Evolutionary conservation across 495 filamentous ascomycete genomes (phyloP).

Genomic region (Neurospora intermedia): DNA sequence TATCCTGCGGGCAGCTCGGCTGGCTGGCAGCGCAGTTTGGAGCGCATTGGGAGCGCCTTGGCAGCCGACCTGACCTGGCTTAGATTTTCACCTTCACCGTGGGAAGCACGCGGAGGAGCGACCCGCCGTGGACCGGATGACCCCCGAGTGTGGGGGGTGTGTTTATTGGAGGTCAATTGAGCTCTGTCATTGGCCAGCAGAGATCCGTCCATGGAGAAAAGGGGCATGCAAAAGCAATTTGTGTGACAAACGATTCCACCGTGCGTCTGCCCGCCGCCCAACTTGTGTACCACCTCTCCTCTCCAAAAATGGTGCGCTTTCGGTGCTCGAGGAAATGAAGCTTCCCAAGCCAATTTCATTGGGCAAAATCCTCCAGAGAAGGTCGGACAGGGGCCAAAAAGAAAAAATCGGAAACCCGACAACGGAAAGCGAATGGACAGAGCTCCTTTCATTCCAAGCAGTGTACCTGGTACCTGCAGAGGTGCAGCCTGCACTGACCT

Average conservation of each 20-base stretch:
- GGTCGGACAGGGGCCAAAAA: constrained; percentile 11
- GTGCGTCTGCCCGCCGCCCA: neutral
- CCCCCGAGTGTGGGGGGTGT: neutral
- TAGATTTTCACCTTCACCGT: neutral
- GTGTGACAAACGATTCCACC: neutral
- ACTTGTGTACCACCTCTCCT: neutral
- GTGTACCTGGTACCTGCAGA: neutral
- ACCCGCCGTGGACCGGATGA: neutral
- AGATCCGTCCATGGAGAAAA: neutral
- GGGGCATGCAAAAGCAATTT: neutral
- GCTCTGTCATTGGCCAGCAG: neutral
- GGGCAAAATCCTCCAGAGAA: constrained; percentile 2
- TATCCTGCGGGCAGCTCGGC: no score
- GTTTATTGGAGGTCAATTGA: neutral
- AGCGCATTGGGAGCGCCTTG: neutral
- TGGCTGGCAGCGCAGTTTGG: neutral
- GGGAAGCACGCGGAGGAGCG: neutral
- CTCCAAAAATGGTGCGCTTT: constrained; percentile 7
- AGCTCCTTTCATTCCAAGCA: neutral
- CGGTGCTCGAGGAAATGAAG: constrained; percentile 15
- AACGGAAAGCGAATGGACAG: constrained; percentile 5
- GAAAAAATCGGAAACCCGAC: constrained; percentile 15
- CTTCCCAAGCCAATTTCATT: constrained; percentile 6
- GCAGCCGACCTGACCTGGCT: neutral
- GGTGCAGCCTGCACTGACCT: neutral